phyloP scores from a whole-genome alignment of 768 basidiomycete genomes.

The Naganishia antarctica region DNA sequence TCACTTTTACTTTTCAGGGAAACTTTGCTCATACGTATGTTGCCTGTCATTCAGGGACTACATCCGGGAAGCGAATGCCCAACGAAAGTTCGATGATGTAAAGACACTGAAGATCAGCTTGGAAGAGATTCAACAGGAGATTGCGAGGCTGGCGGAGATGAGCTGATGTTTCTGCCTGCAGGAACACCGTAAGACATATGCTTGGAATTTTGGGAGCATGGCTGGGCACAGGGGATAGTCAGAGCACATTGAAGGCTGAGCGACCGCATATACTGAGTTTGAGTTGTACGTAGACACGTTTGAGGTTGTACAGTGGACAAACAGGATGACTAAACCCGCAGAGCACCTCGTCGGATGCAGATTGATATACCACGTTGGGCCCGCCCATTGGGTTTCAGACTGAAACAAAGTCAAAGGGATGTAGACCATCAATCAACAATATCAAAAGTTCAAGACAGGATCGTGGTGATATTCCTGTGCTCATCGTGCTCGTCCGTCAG shows the following conservation, averaged over 20 bases:
- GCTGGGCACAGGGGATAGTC: not conserved
- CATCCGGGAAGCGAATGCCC: constrained; percentile 80
- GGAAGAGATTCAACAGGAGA: constrained; percentile 76
- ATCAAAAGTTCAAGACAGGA: too few relatives aligned
- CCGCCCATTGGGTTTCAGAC: too few relatives aligned
- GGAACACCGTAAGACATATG: not conserved
- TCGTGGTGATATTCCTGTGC: too few relatives aligned
- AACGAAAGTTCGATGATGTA: constrained; percentile 92
- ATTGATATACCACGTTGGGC: too few relatives aligned
- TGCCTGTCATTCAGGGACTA: constrained; percentile 54
- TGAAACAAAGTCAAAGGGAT: too few relatives aligned
- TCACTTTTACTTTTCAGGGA: not conserved
- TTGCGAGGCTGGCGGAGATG: constrained; percentile 54
- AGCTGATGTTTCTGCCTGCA: not conserved
- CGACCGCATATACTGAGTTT: not conserved
- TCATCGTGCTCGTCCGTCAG: too few relatives aligned
- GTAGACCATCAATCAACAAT: too few relatives aligned
- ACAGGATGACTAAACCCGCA: too few relatives aligned
- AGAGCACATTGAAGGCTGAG: too few relatives aligned
- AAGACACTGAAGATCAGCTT: constrained; percentile 74
- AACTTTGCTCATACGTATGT: not conserved
- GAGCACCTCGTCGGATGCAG: too few relatives aligned
- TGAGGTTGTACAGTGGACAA: not conserved
- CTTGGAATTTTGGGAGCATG: not conserved
- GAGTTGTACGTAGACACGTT: not conserved